phyloP scores from a whole-genome alignment of 1,284 basidiomycete genomes.

The Malassezia slooffiae region DNA sequence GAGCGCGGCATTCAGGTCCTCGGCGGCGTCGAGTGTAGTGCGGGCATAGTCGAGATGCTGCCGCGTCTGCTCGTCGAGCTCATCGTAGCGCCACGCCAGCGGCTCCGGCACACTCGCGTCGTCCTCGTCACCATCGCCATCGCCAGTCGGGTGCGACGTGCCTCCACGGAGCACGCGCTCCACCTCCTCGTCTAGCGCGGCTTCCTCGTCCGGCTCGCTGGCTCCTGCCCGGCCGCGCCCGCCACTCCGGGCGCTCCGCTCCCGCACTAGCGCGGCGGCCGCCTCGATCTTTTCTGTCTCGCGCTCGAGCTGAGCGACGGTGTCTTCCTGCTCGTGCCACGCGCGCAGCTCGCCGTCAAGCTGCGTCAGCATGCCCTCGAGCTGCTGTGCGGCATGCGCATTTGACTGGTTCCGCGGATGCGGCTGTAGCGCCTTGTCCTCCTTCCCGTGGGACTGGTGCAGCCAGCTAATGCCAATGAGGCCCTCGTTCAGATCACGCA shows the following conservation, averaged over 20 bases:
- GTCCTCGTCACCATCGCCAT: not conserved
- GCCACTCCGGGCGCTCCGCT: constrained; percentile 19
- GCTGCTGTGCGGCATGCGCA: constrained; percentile 20
- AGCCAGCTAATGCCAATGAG: constrained; percentile 37
- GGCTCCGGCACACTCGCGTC: not conserved
- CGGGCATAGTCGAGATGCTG: constrained; percentile 15
- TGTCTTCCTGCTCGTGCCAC: constrained; percentile 24
- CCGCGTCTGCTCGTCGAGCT: constrained; percentile 6
- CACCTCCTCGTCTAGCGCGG: not conserved
- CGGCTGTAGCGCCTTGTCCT: constrained; percentile 15
- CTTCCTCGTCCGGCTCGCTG: constrained; percentile 4
- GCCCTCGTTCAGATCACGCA: constrained; percentile 29
- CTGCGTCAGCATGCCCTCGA: constrained; percentile 20
- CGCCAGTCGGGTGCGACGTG: not conserved
- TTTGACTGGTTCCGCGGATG: constrained; percentile 35
- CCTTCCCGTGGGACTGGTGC: constrained; percentile 13
- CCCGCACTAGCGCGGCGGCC: constrained; percentile 13
- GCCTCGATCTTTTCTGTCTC: constrained; percentile 9
- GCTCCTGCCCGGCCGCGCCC: not conserved
- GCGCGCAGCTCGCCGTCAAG: constrained; percentile 23
- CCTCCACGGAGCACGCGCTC: not conserved
- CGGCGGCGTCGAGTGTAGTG: constrained; percentile 12
- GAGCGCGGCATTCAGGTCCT: constrained; percentile 14
- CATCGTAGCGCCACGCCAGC: not conserved
- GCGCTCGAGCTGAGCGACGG: constrained; percentile 13